A percentile compares a stretch with the other conserved stretches of the same genome.
Evolutionary conservation across 176 grass and related monocot species (phyloP).

Genomic region (Ensete ventricosum): DNA sequence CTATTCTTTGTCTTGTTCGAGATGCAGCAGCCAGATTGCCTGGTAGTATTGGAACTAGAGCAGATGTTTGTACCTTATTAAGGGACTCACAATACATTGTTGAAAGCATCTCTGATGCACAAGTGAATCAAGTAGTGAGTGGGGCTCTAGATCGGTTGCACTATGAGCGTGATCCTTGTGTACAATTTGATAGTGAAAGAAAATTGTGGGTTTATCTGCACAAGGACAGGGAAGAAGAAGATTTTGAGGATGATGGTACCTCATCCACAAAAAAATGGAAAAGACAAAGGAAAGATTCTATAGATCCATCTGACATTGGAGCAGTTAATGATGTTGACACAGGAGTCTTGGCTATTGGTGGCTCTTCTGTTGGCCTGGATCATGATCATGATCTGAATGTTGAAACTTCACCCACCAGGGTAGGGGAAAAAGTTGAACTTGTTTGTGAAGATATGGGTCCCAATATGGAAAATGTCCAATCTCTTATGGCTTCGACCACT

Average conservation of each 20-base stretch:
- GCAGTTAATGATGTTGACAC: slow-evolving; percentile 36
- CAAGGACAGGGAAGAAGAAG: slow-evolving; percentile 94
- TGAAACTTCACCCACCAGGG: slow-evolving; percentile 19
- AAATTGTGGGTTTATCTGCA: slow-evolving; percentile 98
- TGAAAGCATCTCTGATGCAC: slow-evolving; percentile 63
- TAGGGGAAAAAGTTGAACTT: slow-evolving; percentile 23
- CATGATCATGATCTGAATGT: slow-evolving; percentile 32
- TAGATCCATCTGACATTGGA: slow-evolving; percentile 49
- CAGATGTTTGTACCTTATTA: slow-evolving; percentile 92
- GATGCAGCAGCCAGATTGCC: slow-evolving; percentile 93
- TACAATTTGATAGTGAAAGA: slow-evolving; percentile 91
- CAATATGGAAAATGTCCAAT: slow-evolving; percentile 19
- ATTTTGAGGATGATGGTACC: slow-evolving; percentile 99
- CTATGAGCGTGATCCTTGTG: slow-evolving; percentile 94
- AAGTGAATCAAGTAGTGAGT: slow-evolving; percentile 93
- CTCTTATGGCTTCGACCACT: slow-evolving; percentile 23
- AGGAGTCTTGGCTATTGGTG: slow-evolving; percentile 25
- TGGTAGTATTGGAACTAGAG: slow-evolving; percentile 85
- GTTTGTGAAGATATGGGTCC: slow-evolving; percentile 10
- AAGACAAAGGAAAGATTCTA: slow-evolving; percentile 71
- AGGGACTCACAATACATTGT: slow-evolving; percentile 94
- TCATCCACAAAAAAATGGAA: slow-evolving; percentile 98
- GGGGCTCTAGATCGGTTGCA: slow-evolving; percentile 94
- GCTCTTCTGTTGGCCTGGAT: slow-evolving; percentile 18
- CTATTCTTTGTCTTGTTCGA: slow-evolving; percentile 92